Percentiles rank a stretch among this genome's conserved stretches.
Evolutionary conservation across 108 stramenopile genomes (phyloP).

Genomic region (Heterococcus sp.): DNA sequence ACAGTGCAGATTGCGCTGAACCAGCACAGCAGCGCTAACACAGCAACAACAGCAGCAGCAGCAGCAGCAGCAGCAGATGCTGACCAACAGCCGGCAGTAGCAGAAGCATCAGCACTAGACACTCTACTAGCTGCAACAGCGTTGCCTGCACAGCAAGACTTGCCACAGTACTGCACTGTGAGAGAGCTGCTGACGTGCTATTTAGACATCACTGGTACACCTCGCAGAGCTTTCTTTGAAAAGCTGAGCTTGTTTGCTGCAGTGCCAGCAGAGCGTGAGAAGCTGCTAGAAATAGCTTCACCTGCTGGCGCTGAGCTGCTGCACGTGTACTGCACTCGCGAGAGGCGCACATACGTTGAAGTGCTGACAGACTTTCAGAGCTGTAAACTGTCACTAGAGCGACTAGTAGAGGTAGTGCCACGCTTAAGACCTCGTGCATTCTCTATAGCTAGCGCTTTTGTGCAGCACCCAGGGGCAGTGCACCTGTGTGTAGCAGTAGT

Average conservation of each 20-base stretch:
- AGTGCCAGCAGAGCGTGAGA: constrained; percentile 46
- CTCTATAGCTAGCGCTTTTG: constrained; percentile 50
- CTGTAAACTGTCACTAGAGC: constrained; percentile 17
- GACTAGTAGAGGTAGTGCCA: constrained; percentile 44
- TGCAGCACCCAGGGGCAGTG: constrained; percentile 35
- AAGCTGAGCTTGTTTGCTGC: constrained; percentile 34
- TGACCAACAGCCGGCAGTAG: no score
- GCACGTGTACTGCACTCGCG: constrained; percentile 50
- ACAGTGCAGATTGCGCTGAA: constrained; percentile 15
- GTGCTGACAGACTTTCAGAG: constrained; percentile 52
- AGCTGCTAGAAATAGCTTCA: constrained; percentile 53
- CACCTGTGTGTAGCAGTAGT: constrained; percentile 55
- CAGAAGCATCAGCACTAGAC: background rate
- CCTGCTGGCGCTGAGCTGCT: constrained; percentile 52
- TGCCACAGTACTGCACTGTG: constrained; percentile 22
- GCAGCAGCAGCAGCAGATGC: background rate
- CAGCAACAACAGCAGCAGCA: no score
- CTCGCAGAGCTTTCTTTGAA: constrained; percentile 52
- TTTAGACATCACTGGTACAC: constrained; percentile 50
- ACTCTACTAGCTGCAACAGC: constrained; percentile 6
- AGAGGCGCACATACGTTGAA: constrained; percentile 45
- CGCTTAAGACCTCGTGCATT: constrained; percentile 53
- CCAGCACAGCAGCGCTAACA: no score
- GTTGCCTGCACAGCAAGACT: background rate
- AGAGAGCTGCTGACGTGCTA: constrained; percentile 24